A percentile compares a stretch with the other conserved stretches of the same genome.
phyloP scores from a whole-genome alignment of 2,329 filamentous ascomycete species.

The Penicillium sp. region DNA sequence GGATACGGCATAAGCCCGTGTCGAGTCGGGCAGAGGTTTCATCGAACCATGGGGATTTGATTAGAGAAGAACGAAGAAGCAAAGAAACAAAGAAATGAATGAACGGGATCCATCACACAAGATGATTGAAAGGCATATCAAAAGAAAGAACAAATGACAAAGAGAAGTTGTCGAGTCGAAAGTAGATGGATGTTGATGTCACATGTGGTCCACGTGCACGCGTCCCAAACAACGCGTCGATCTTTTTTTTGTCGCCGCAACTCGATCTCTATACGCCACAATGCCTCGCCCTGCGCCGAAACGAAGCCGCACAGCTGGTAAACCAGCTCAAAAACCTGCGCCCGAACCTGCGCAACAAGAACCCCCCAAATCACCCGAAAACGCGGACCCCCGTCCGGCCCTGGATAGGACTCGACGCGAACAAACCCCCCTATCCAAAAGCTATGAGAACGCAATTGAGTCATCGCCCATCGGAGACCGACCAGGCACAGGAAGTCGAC shows the following conservation, averaged over 20 bases:
- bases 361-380: slow-evolving; percentile 13
- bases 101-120: too few relatives aligned
- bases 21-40: neutral
- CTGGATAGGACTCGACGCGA: slow-evolving; percentile 24
- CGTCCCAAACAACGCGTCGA: slow-evolving; percentile 16
- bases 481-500: slow-evolving; percentile 35
- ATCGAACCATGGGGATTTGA: neutral
- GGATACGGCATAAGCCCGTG: neutral
- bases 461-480: slow-evolving; percentile 38
- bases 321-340: slow-evolving; percentile 6
- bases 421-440: slow-evolving; percentile 35
- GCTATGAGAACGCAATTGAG: slow-evolving; percentile 36
- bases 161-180: too few relatives aligned
- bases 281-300: slow-evolving; percentile 29
- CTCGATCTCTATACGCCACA: neutral
- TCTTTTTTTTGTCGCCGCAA: slow-evolving; percentile 3
- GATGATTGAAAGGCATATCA: too few relatives aligned
- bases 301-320: slow-evolving; percentile 19
- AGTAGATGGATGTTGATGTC: neutral
- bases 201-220: slow-evolving; percentile 19
- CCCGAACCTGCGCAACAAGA: slow-evolving; percentile 8
- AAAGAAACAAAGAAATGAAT: neutral
- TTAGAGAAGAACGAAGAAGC: neutral
- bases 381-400: slow-evolving; percentile 16
- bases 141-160: too few relatives aligned